phyloP scores from a whole-genome alignment of 2,329 filamentous ascomycete genomes.

The Monascus ruber region DNA sequence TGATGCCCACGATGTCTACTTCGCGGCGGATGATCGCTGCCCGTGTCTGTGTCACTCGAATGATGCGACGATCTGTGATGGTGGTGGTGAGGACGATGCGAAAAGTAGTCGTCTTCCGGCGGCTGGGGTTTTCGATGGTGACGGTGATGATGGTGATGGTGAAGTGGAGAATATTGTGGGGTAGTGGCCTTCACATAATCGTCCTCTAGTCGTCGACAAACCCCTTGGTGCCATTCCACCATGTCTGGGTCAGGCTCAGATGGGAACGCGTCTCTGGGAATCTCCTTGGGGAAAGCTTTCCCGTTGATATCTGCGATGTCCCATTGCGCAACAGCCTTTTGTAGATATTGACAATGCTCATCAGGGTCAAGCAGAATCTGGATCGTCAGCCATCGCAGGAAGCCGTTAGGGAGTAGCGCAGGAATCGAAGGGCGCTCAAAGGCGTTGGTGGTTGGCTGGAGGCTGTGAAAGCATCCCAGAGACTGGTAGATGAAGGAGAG shows the following conservation, averaged over 20 bases:
- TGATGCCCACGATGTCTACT: background rate
- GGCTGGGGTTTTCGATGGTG: conserved; percentile 17
- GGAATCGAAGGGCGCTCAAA: conserved; percentile 69
- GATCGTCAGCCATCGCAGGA: conserved; percentile 87
- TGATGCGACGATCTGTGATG: conserved; percentile 9
- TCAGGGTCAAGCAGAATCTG: conserved; percentile 79
- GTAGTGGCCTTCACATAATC: conserved; percentile 41
- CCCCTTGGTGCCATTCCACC: conserved; percentile 71
- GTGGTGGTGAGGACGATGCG: conserved; percentile 1
- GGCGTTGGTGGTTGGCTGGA: conserved; percentile 60
- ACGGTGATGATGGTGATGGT: conserved; percentile 15
- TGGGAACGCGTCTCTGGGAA: conserved; percentile 63
- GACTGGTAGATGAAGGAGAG: conserved; percentile 90
- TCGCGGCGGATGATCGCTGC: background rate
- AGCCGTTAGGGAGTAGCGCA: conserved; percentile 70
- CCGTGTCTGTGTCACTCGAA: conserved; percentile 9
- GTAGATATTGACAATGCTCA: conserved; percentile 74
- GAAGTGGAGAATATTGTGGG: conserved; percentile 21
- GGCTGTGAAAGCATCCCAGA: conserved; percentile 76
- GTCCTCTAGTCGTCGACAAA: conserved; percentile 57
- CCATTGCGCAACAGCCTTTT: conserved; percentile 68
- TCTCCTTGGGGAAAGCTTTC: conserved; percentile 44
- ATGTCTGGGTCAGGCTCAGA: conserved; percentile 64
- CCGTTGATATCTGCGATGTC: conserved; percentile 60
- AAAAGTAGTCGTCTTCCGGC: conserved; percentile 14